phyloP scores from a whole-genome alignment of 2,329 filamentous ascomycete species.

The Penicillium digitatum region DNA sequence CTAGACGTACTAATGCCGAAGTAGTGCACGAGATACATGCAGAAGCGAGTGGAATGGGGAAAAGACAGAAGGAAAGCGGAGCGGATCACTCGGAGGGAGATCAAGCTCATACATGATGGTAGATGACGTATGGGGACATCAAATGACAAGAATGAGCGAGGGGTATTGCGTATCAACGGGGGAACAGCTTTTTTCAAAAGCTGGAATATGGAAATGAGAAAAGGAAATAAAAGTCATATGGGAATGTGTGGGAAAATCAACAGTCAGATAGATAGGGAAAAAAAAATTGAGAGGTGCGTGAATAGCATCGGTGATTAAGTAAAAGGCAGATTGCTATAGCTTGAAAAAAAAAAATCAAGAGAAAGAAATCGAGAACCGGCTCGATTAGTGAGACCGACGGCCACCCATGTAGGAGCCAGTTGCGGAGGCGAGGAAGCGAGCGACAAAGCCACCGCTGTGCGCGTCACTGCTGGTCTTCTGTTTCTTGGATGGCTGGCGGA shows the following conservation, averaged over 20 bases:
- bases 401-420: constrained; percentile 41
- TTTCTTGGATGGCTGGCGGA: constrained; percentile 41
- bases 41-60: not conserved
- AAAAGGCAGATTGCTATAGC: not conserved
- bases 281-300: not conserved
- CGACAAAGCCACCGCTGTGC: constrained; percentile 39
- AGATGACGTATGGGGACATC: not conserved
- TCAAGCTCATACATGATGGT: not conserved
- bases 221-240: constrained; percentile 7
- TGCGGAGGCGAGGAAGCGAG: constrained; percentile 43
- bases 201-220: constrained; percentile 7
- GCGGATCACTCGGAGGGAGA: not conserved
- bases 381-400: constrained; percentile 32
- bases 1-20: not conserved
- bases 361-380: constrained; percentile 16
- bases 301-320: constrained; percentile 8
- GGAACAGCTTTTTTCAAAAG: constrained; percentile 19
- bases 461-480: constrained; percentile 33
- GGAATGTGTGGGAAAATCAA: not conserved
- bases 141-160: constrained; percentile 6
- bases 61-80: not conserved
- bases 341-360: not conserved
- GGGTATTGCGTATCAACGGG: constrained; percentile 20
- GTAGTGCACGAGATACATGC: not conserved
- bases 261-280: not conserved